Evolutionary conservation across 2,329 filamentous ascomycete genomes (phyloP).

Genomic region (Periconia macrospinosa): DNA sequence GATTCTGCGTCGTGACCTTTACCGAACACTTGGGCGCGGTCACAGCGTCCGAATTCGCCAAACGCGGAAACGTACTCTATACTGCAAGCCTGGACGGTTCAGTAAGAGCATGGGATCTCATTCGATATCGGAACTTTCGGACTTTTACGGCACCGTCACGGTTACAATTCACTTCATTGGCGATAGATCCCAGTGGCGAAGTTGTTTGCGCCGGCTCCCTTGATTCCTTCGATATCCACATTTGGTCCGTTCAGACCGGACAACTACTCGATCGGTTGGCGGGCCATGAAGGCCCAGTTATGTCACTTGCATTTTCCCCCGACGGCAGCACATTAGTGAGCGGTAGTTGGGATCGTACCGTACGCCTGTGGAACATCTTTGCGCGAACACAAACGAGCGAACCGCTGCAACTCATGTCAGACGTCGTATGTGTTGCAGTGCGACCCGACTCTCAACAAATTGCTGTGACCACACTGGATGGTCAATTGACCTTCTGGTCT

Average conservation of each 20-base stretch:
- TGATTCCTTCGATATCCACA: conserved; percentile 95
- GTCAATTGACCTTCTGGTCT: conserved; percentile 93
- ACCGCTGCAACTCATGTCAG: conserved; percentile 86
- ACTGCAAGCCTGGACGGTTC: conserved; percentile 94
- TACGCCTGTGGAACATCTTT: conserved; percentile 95
- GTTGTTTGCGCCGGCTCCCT: conserved; percentile 93
- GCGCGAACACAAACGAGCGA: conserved; percentile 92
- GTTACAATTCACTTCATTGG: conserved; percentile 88
- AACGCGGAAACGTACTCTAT: conserved; percentile 92
- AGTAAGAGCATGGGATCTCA: conserved; percentile 91
- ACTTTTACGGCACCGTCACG: conserved; percentile 94
- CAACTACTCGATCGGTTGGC: conserved; percentile 88
- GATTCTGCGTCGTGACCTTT: conserved; percentile 97
- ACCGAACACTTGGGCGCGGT: conserved; percentile 95
- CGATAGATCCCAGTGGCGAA: conserved; percentile 96
- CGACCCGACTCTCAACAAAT: conserved; percentile 89
- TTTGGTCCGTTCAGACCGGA: conserved; percentile 98
- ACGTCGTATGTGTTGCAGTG: conserved; percentile 83
- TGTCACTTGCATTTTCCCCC: conserved; percentile 82
- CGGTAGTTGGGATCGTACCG: conserved; percentile 95
- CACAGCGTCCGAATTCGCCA: conserved; percentile 91
- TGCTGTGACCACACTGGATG: conserved; percentile 88
- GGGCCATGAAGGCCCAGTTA: conserved; percentile 93
- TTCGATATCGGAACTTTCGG: conserved; percentile 93
- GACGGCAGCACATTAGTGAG: conserved; percentile 83